Evolutionary conservation across 2,329 filamentous ascomycete genomes (phyloP), one percentile per base, ranked within the genome.

Genomic region (Diaporthe caulivora): DNA sequence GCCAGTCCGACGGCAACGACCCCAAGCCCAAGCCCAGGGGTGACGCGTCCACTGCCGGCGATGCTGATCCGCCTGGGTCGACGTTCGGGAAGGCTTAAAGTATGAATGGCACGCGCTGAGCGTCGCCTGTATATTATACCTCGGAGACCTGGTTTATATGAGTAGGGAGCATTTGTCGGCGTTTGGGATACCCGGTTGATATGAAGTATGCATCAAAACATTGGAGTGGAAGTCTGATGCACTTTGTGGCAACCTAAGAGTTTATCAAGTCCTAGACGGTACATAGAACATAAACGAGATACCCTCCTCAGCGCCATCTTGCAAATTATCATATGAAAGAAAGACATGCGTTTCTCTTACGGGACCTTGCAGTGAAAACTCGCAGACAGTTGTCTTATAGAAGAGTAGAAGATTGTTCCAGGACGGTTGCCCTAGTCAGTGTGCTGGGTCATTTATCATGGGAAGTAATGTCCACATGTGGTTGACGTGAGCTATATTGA

Each of bases 41-140:
- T 40, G 54, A 24, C 37, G 68, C 64, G 17, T 17, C 26, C 58
- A 24, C 42, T 40, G 51, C n/a, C 42, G 49, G 18, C 58, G 29
- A 70, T 42, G 67, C 24, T 40, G 69, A 74, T 10, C 75, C 74
- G 57, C 80, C 81, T 1, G 81, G 81, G 29, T 75, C 78, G 69
- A 79, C 76, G 0, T 83, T 82, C 62, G 64, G 73, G 31, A 73
- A 75, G 72, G 57, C 57, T 17, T 75, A 51, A 49, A 40, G 11
- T 31, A 15, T 42, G 55, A 24, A 26, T 21, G n/a, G 17, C 17
- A 3, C 29, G 54, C 34, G 31, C 3, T 60, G 42, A 17, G 18
- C 10, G 34, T 29, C 34, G 34, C 31, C 7, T 40, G 42, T 72
- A 29, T 55, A 37, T 42, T 47, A 24, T 42, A n/a, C 24, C 24